Conservation (phyloP, 2,329 filamentous ascomycete genomes). For the Aspergillus sp. region DNA sequence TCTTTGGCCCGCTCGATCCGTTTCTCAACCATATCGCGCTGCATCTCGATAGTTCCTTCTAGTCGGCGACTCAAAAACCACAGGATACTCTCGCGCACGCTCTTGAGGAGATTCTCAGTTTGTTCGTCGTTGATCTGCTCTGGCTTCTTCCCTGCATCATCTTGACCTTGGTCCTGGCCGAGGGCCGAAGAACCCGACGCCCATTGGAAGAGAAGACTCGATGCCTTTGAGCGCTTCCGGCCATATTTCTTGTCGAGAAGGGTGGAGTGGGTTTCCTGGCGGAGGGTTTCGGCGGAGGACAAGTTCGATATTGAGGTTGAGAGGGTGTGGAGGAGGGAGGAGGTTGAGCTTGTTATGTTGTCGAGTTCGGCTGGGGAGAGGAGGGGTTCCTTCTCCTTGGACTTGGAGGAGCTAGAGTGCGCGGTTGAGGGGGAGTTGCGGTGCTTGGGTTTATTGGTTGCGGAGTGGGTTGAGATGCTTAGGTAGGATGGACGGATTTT, state of each 20-base stretch:
- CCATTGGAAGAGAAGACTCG: constrained; percentile 61
- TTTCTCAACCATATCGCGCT: constrained; percentile 91
- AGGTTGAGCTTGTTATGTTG: constrained; percentile 82
- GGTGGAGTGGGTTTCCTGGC: constrained; percentile 71
- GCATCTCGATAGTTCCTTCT: constrained; percentile 72
- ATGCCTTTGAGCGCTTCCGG: constrained; percentile 45
- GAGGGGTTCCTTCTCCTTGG: constrained; percentile 53
- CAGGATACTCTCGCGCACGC: constrained; percentile 77
- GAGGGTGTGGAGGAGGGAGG: constrained; percentile 79
- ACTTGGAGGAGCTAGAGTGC: constrained; percentile 15
- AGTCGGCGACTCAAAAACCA: constrained; percentile 77
- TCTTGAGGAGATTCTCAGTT: constrained; percentile 62
- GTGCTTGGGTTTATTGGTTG: constrained; percentile 39
- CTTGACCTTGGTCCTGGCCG: constrained; percentile 44
- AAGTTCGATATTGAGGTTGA: constrained; percentile 78
- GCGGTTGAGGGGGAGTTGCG: constrained; percentile 18
- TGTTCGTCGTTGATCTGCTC: constrained; percentile 75
- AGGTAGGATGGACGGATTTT: constrained; percentile 89
- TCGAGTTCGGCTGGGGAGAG: constrained; percentile 82
- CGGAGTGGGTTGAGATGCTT: constrained; percentile 60
- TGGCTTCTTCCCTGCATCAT: constrained; percentile 56
- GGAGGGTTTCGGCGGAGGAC: constrained; percentile 76
- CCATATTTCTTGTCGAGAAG: constrained; percentile 72
- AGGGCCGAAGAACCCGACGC: constrained; percentile 49
- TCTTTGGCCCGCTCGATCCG: constrained; percentile 81